phyloP scores from a whole-genome alignment of 352 stramenopile genomes.

The Aphanomyces invadans region DNA sequence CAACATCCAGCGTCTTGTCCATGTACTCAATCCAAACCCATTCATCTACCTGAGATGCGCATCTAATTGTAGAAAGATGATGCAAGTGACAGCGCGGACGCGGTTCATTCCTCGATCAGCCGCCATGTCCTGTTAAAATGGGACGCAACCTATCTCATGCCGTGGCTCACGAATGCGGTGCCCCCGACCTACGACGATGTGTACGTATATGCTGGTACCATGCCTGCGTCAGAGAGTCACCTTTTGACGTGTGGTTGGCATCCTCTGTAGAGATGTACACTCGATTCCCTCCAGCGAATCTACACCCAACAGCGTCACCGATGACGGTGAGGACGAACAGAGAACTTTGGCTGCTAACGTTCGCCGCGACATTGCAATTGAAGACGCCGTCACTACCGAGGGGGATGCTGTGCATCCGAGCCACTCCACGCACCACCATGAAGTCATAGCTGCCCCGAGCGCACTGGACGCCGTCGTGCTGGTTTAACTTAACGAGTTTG shows the following conservation, averaged over 20 bases:
- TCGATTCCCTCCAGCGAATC: background rate
- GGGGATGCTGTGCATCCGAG: no score
- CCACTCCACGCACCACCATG: no score
- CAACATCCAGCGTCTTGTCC: constrained; percentile 27
- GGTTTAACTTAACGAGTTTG: no score
- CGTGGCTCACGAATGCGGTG: background rate
- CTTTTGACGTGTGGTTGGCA: background rate
- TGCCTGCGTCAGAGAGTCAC: no score
- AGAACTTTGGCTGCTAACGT: no score
- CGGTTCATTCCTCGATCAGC: background rate
- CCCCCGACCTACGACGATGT: background rate
- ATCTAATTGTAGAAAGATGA: background rate
- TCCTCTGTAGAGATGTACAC: background rate
- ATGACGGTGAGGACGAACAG: background rate
- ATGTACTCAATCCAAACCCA: background rate
- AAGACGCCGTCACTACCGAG: no score
- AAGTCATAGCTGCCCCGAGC: no score
- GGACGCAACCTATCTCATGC: background rate
- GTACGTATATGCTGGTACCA: background rate
- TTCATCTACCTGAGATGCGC: background rate
- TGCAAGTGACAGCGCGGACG: background rate
- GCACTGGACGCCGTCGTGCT: no score
- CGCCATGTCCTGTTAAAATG: constrained; percentile 4
- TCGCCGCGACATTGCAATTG: no score
- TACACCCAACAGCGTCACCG: background rate